Conservation (phyloP, 1,284 basidiomycete species). For the Testicularia cyperi region DNA sequence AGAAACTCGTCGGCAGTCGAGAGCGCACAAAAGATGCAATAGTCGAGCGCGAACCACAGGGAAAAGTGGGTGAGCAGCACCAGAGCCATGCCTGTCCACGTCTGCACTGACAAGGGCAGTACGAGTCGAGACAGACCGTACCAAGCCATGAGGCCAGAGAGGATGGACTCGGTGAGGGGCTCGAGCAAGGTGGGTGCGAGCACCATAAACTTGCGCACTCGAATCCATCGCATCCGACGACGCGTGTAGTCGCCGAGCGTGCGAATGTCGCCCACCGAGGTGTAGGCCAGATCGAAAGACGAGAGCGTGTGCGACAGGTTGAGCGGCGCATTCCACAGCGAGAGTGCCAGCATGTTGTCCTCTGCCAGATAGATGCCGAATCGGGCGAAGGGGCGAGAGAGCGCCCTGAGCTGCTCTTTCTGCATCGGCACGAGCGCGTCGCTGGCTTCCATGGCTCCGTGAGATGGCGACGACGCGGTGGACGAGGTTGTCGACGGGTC, state of each 20-base stretch:
- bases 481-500: slow-evolving; percentile 4
- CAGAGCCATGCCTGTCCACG: slow-evolving; percentile 2
- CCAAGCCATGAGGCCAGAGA: slow-evolving; percentile 50
- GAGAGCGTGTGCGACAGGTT: slow-evolving; percentile 45
- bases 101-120: slow-evolving; percentile 2
- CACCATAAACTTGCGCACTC: slow-evolving; percentile 57
- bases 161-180: slow-evolving; percentile 55
- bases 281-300: slow-evolving; percentile 49
- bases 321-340: slow-evolving; percentile 51
- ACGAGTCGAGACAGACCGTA: slow-evolving; percentile 30
- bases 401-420: slow-evolving; percentile 18
- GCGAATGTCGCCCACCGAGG: slow-evolving; percentile 55
- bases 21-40: slow-evolving; percentile 17
- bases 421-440: background rate
- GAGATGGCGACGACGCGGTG: background rate
- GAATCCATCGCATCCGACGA: slow-evolving; percentile 59
- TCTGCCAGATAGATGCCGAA: slow-evolving; percentile 59
- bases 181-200: slow-evolving; percentile 53
- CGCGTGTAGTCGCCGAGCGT: slow-evolving; percentile 51
- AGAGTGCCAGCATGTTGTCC: slow-evolving; percentile 58
- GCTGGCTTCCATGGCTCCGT: background rate
- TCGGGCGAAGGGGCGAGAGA: slow-evolving; percentile 49
- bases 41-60: slow-evolving; percentile 29
- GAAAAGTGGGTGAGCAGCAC: slow-evolving; percentile 30
- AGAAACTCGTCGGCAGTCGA: slow-evolving; percentile 23